Base-by-base conservation (phyloP, 225 moss, liverwort and hornwort species). In the Bryum argenteum region DNA sequence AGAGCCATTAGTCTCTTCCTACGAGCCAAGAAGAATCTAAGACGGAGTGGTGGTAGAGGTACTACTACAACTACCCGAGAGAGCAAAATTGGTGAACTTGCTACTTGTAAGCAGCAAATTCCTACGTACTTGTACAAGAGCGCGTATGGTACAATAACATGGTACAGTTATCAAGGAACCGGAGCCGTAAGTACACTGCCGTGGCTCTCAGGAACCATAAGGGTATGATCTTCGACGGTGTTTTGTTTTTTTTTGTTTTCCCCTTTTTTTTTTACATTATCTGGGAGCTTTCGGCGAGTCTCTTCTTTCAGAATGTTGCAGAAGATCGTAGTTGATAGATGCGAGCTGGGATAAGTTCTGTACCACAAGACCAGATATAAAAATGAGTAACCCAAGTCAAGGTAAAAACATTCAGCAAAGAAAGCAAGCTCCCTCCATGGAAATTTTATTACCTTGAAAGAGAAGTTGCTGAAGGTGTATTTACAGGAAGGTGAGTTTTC, bases 331-430 rank as follows among this genome's bases (percentile, higher is more conserved):
- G 86, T 97, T 97, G 85, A 97, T 97, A 42, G 94, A 97, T 43
- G 93, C 96, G 61, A 97, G 90, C 64, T 97, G 96, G 54, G 96
- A 97, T 72, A 97, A 78, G 75, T 94, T 93, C 96, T 97, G 96
- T 47, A 73, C 26, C 77, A 40, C 68, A 69, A 65, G 22, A 15
- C 66, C 61, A 2, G 5, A 42, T 24, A 44, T 16, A 55, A 51
- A 71, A 71, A 42, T 82, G 38, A 75, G 78, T 3, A 24, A 23
- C 41, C 59, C 16, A 54, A 69, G 63, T n/a, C n/a, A n/a, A n/a
- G n/a, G n/a, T n/a, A n/a, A n/a, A n/a, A 33, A 33, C 33, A 6
- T 33, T 33, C 33, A 33, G 7, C 7, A 33, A 33, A 5, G 33
- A 33, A 33, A 24, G 7, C 15, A 75, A 52, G 17, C 5, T 9